A percentile compares a stretch with the other conserved stretches of the same genome.
phyloP scores from a whole-genome alignment of 2,329 filamentous ascomycete species.

The Penicillium italicum region DNA sequence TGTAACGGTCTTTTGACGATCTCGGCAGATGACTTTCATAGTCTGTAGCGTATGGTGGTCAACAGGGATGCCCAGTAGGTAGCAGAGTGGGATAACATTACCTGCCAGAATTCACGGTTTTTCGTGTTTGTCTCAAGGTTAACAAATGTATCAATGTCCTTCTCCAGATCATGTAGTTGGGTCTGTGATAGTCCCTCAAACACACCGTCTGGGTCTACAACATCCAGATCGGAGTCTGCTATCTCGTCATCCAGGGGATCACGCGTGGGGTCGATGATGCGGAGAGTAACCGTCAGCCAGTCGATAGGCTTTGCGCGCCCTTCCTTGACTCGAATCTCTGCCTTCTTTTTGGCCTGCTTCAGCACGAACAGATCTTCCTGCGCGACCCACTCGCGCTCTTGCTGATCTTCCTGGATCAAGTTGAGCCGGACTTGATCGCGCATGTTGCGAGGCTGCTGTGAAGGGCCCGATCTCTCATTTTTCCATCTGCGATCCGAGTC shows the following conservation, averaged over 20 bases:
- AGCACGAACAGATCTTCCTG: constrained; percentile 95
- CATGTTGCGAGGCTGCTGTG: constrained; percentile 32
- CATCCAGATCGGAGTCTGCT: constrained; percentile 69
- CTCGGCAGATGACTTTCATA: constrained; percentile 76
- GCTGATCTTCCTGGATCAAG: constrained; percentile 68
- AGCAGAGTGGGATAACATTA: constrained; percentile 32
- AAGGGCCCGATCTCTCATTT: constrained; percentile 21
- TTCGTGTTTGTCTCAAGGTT: constrained; percentile 71
- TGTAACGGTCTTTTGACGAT: constrained; percentile 65
- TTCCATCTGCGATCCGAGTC: constrained; percentile 21
- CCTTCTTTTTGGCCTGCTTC: constrained; percentile 97
- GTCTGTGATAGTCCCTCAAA: constrained; percentile 67
- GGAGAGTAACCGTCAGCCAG: constrained; percentile 84
- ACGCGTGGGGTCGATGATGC: constrained; percentile 79
- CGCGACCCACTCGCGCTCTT: constrained; percentile 78
- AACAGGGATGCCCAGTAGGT: not conserved
- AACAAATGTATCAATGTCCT: constrained; percentile 76
- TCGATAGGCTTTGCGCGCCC: constrained; percentile 89
- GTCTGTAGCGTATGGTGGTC: constrained; percentile 49
- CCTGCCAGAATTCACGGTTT: constrained; percentile 85
- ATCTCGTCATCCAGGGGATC: constrained; percentile 80
- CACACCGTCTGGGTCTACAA: constrained; percentile 76
- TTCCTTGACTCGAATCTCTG: constrained; percentile 88
- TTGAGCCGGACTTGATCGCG: constrained; percentile 48
- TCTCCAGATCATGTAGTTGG: constrained; percentile 71